Evolutionary conservation across 768 basidiomycete genomes (phyloP).

Genomic region (Dentipellis sp.): DNA sequence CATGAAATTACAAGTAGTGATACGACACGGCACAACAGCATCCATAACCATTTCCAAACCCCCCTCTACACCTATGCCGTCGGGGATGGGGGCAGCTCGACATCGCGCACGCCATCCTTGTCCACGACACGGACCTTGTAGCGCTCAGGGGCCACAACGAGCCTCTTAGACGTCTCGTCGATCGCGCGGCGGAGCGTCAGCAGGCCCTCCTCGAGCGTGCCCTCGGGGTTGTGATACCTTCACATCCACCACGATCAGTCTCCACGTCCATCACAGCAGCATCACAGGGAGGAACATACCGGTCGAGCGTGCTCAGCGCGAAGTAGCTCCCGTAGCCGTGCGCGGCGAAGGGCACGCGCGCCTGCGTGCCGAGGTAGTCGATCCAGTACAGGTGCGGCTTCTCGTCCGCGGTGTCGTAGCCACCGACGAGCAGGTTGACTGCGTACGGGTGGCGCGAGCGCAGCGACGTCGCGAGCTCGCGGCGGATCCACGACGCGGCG

Average conservation of each 20-base stretch:
- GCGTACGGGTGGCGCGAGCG: constrained; percentile 83
- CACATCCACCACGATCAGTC: not conserved
- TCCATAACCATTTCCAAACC: too few species aligned
- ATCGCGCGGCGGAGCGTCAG: constrained; percentile 81
- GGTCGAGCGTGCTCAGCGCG: constrained; percentile 83
- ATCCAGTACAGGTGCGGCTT: constrained; percentile 87
- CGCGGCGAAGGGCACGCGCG: constrained; percentile 84
- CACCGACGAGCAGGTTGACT: constrained; percentile 90
- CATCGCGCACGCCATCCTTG: constrained; percentile 78
- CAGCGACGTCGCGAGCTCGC: constrained; percentile 79
- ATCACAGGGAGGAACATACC: constrained; percentile 34
- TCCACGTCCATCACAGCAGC: not conserved
- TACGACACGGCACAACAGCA: too few species aligned
- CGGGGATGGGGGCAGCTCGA: constrained; percentile 38
- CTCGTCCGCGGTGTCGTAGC: constrained; percentile 73
- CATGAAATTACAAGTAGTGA: too few species aligned
- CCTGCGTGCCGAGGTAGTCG: constrained; percentile 89
- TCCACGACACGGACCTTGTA: constrained; percentile 91
- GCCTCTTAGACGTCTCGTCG: constrained; percentile 75
- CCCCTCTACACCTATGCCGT: too few species aligned
- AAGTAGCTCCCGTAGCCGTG: constrained; percentile 96
- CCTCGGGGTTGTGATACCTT: constrained; percentile 85
- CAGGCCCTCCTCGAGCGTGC: constrained; percentile 76
- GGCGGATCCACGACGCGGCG: constrained; percentile 92
- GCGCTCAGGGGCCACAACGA: constrained; percentile 69